A percentile compares a stretch with the other conserved stretches of the same genome.
phyloP scores from a whole-genome alignment of 345 rosid species.

The Euclidium syriacum region DNA sequence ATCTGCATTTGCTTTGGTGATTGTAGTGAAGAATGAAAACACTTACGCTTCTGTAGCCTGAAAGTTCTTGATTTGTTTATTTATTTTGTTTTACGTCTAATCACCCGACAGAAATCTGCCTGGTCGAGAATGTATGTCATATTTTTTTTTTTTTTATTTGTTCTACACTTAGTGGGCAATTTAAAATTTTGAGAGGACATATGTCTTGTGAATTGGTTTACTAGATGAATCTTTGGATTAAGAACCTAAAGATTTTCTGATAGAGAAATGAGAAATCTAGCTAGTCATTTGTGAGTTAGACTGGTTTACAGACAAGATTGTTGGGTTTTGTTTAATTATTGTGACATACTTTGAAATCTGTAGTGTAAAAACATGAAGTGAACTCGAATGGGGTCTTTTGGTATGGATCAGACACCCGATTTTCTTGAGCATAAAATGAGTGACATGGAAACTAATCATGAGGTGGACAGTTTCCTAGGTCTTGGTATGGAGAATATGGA shows the following conservation, averaged over 20 bases:
- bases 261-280: not conserved
- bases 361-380: slow-evolving; percentile 18
- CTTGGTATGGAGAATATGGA: slow-evolving; percentile 44
- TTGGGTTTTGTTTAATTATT: slow-evolving; percentile 11
- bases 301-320: slow-evolving; percentile 16
- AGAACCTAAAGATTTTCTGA: not conserved
- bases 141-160: not conserved
- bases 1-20: slow-evolving; percentile 8
- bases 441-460: slow-evolving; percentile 52
- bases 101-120: slow-evolving; percentile 11
- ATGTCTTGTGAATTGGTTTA: not conserved
- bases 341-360: not conserved
- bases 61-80: not conserved
- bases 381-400: slow-evolving; percentile 28
- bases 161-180: not conserved
- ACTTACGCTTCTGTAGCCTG: slow-evolving; percentile 13
- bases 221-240: not conserved
- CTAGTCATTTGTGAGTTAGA: slow-evolving; percentile 1
- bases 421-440: slow-evolving; percentile 38
- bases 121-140: slow-evolving; percentile 17
- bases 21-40: not conserved
- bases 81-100: not conserved
- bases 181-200: not conserved
- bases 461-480: slow-evolving; percentile 50
- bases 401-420: slow-evolving; percentile 30